Evolutionary conservation across 2,329 filamentous ascomycete species (phyloP).

Genomic region (Epichloe typhina): DNA sequence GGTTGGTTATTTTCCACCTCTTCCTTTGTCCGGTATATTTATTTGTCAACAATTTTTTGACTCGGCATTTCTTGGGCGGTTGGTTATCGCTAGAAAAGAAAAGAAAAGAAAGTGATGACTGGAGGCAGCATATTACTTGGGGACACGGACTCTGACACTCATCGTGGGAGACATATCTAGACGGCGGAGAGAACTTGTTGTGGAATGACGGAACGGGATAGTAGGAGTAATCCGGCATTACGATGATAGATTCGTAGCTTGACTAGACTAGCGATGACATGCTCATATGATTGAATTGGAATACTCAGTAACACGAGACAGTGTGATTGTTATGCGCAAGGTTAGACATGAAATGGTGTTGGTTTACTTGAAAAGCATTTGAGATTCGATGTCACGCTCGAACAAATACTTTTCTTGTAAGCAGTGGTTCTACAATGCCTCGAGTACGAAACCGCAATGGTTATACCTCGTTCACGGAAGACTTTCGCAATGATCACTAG

Average conservation of each 20-base stretch:
- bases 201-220: not conserved
- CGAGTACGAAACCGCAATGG: no score
- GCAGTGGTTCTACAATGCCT: no score
- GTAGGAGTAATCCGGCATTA: not conserved
- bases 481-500: no score
- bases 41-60: not conserved
- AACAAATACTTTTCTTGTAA: not conserved
- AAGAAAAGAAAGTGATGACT: not conserved
- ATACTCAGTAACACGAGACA: not conserved
- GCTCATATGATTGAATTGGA: slow-evolving; percentile 3
- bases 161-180: not conserved
- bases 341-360: not conserved
- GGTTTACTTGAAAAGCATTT: not conserved
- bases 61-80: slow-evolving; percentile 5
- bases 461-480: no score
- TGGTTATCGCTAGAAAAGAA: slow-evolving; percentile 6
- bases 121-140: not conserved
- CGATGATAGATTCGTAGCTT: slow-evolving; percentile 3
- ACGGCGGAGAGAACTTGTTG: not conserved
- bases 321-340: not conserved
- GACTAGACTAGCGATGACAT: slow-evolving; percentile 11
- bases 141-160: not conserved
- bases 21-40: not conserved
- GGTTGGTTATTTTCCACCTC: not conserved
- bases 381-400: no score